Base-by-base conservation (phyloP, 176 grass and related monocot genomes). In the Raddia guianensis region DNA sequence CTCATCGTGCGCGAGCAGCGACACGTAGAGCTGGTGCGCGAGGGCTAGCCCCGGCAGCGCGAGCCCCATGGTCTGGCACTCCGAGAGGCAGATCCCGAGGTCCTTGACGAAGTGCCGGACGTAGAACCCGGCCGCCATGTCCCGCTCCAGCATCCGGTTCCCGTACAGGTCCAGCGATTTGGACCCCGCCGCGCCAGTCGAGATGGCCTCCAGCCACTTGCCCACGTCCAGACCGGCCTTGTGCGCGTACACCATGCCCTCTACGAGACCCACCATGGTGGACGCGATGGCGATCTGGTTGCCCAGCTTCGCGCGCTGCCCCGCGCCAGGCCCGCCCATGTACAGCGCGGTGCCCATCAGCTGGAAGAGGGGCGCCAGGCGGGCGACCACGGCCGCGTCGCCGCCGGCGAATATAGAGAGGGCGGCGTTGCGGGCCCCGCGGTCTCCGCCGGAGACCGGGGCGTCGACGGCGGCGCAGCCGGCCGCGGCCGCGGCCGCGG, bases 81-180 rank as follows among this genome's bases (percentile, higher is more conserved):
- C 95, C 56, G 80, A 94, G 71, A 98, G 73, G 84, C 92, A 98
- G 76, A 98, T 93, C 7, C 95, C 92, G 56, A 95, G 93, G 80
- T 98, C 95, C 90, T 98, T 98, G 7, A 95, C 92, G 63, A 95
- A 98, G 77, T 98, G 95, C 6, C 91, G 88, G 57, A 98, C 95
- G 46, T 91, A 98, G 86, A 98, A 98, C 46, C 95, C 90, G 9
- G 92, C 88, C 12, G 79, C 92, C 95, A 98, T 98, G 56, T 98
- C 92, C 33, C 92, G 80, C 63, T 98, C 86, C 68, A 98, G 68
- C 72, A 98, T 95, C 83, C 90, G 93, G 81, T 91, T 94, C 50
- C 90, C 95, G 49, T 95, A 82, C 57, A 87, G 54, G 1, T 98
- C 92, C 78, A 98, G 84, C 77, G 84, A 95, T 48, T 91, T 98